phyloP scores from a whole-genome alignment of 495 filamentous ascomycete species.

The Halenospora varia region DNA sequence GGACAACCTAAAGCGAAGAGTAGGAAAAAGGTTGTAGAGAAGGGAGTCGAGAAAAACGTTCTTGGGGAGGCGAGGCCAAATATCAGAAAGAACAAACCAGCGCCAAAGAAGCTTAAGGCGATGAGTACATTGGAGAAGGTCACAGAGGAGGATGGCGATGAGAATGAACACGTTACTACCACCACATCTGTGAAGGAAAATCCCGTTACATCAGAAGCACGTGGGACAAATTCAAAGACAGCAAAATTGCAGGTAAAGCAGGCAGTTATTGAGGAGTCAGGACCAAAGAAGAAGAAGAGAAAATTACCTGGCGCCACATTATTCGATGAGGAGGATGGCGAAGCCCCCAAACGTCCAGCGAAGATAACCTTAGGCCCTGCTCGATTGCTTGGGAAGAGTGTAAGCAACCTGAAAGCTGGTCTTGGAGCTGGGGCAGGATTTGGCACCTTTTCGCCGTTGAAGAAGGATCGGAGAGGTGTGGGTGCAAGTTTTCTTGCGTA shows the following conservation, averaged over 20 bases:
- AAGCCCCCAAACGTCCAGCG: slow-evolving; percentile 31
- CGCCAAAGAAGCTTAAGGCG: slow-evolving; percentile 5
- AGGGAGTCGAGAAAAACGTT: slow-evolving; percentile 3
- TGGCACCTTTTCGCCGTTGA: slow-evolving; percentile 72
- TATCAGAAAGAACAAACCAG: slow-evolving; percentile 11
- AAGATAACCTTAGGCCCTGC: slow-evolving; percentile 23
- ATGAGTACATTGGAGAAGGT: slow-evolving; percentile 20
- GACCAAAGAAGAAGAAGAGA: slow-evolving; percentile 66
- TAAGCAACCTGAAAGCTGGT: slow-evolving; percentile 18
- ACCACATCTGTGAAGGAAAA: not conserved
- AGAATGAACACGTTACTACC: slow-evolving; percentile 11
- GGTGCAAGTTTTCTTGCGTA: slow-evolving; percentile 50
- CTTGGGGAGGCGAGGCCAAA: slow-evolving; percentile 12
- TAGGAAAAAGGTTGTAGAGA: slow-evolving; percentile 1
- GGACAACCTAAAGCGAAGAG: not conserved
- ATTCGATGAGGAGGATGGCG: slow-evolving; percentile 73
- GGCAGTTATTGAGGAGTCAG: slow-evolving; percentile 31
- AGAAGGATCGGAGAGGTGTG: slow-evolving; percentile 63
- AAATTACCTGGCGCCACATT: slow-evolving; percentile 66
- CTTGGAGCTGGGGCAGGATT: slow-evolving; percentile 33
- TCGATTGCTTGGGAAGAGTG: slow-evolving; percentile 29
- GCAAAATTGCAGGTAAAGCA: not conserved
- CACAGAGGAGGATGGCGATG: slow-evolving; percentile 17
- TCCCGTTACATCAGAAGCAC: not conserved
- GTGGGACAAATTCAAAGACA: not conserved